Evolutionary conservation across 495 filamentous ascomycete genomes (phyloP).

Genomic region (Lasiosphaeria hispida): DNA sequence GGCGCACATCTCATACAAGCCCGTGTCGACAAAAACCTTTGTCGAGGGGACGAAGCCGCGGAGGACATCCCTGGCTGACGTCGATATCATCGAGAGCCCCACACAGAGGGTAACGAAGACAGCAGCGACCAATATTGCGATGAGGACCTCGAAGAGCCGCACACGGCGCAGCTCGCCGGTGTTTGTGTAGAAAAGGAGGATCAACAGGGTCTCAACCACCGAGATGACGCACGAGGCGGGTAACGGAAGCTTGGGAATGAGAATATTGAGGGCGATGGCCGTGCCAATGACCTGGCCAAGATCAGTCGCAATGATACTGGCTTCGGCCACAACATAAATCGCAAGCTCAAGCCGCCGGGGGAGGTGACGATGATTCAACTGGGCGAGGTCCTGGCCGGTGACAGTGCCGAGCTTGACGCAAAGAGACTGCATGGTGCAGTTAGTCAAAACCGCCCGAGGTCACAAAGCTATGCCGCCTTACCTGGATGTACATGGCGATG

Average conservation of each 20-base stretch:
- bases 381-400: slow-evolving; percentile 27
- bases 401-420: slow-evolving; percentile 30
- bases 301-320: slow-evolving; percentile 28
- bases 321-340: slow-evolving; percentile 28
- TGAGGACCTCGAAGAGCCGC: slow-evolving; percentile 21
- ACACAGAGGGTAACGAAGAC: slow-evolving; percentile 22
- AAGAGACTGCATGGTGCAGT: slow-evolving; percentile 15
- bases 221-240: slow-evolving; percentile 21
- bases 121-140: slow-evolving; percentile 12
- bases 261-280: slow-evolving; percentile 23
- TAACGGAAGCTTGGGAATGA: slow-evolving; percentile 18
- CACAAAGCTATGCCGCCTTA: background rate
- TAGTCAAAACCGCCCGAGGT: background rate
- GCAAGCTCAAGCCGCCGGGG: slow-evolving; percentile 27
- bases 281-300: slow-evolving; percentile 24
- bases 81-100: slow-evolving; percentile 18
- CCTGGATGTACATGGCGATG: slow-evolving; percentile 31
- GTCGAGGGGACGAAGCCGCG: slow-evolving; percentile 18
- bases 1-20: slow-evolving; percentile 21
- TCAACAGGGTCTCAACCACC: slow-evolving; percentile 16
- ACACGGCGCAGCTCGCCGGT: slow-evolving; percentile 19
- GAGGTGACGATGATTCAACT: slow-evolving; percentile 23
- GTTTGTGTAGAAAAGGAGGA: slow-evolving; percentile 22
- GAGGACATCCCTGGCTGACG: slow-evolving; percentile 11
- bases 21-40: slow-evolving; percentile 19